Evolutionary conservation across 1,284 basidiomycete species (phyloP), one percentile per base, ranked within the genome.

Genomic region (Veloboletus limbatus): DNA sequence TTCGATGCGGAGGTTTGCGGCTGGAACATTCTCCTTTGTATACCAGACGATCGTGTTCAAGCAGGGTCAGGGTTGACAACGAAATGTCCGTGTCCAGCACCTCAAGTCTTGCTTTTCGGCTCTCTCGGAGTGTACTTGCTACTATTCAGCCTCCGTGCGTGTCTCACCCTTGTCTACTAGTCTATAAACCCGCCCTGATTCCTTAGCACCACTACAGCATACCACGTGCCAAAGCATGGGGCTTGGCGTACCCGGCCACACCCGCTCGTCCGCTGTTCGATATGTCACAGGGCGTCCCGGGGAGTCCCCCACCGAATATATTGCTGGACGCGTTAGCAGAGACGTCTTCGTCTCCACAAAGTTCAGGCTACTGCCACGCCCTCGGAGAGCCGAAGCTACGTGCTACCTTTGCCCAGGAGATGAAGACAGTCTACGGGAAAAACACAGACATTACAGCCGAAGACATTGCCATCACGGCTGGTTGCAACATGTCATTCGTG

Each of bases 251-350:
- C 66, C 54, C 56, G 5, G 59, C 73, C 0, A 74, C 73, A 0
- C 63, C 62, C 10, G 63, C 51, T 16, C 70, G 66, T 2, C 82
- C 81, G 0, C 67, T 91, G 0, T 72, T 92, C 7, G 84, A 90
- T 60, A 82, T 92, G 71, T 83, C 85, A 0, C 88, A 91, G 64
- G 86, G 86, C 21, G 81, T 84, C 0, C 90, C 89, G 0, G 82
- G 84, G 3, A 71, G 70, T 1, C 78, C 82, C 1, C 89, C 90
- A 0, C 78, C 82, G 2, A 55, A 67, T 2, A 36, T 57, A 0
- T 69, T 92, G 10, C 74, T 82, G 26, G 60, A 72, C 0, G 76
- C 78, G 0, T 65, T 92, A 2, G 73, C 70, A 0, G 57, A 60
- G 6, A 70, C 74, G 0, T 69, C 81, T 0, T 67, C 71, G 1